phyloP scores from a whole-genome alignment of 225 moss, liverwort and hornwort genomes.

The Thuidium tamariscinum region DNA sequence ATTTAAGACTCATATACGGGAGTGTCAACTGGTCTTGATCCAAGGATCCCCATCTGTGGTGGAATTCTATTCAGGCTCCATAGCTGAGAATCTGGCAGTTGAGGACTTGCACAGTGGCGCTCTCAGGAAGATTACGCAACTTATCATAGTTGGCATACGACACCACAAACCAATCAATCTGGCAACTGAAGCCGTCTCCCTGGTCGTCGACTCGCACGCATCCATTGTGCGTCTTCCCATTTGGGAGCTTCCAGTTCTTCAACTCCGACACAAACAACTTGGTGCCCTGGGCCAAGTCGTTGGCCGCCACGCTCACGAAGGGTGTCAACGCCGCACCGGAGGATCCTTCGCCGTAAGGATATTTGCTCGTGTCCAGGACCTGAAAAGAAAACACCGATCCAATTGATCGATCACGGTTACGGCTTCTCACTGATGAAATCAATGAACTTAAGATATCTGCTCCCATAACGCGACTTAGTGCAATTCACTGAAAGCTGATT shows the following conservation, averaged over 20 bases:
- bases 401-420: too few relatives aligned
- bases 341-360: background rate
- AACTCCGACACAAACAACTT: background rate
- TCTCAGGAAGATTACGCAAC: background rate
- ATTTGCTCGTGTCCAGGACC: background rate
- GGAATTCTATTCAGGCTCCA: too few relatives aligned
- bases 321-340: background rate
- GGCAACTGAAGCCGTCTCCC: background rate
- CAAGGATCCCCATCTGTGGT: background rate
- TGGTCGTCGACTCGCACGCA: background rate
- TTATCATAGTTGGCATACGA: background rate
- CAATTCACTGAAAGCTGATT: too few relatives aligned
- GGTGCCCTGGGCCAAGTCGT: background rate
- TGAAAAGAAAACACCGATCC: background rate
- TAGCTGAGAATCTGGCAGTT: background rate
- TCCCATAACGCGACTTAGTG: too few relatives aligned
- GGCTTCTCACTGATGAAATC: background rate
- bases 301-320: background rate
- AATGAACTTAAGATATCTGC: too few relatives aligned
- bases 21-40: background rate
- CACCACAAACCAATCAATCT: background rate
- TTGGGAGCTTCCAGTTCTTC: background rate
- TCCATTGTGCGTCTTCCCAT: background rate
- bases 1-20: background rate
- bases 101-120: background rate